These are phyloP conservation scores for Blastomyces gilchristii DNA, from an alignment of 2,329 filamentous ascomycete species.

Conservation along the genomic window DNA sequence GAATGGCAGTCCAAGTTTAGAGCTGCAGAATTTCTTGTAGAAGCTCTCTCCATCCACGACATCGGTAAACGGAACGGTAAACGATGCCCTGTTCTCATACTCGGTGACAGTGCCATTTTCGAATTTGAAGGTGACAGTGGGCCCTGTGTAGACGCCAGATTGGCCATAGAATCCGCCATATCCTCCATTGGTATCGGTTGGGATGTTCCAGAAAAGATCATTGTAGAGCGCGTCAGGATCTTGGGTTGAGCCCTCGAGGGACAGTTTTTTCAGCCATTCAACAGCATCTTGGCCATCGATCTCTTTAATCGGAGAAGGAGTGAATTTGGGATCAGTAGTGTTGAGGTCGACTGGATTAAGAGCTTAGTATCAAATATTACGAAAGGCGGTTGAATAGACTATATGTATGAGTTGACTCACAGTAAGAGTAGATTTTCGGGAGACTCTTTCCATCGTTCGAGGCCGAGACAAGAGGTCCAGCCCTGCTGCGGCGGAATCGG, in stretches of 20 bases:
- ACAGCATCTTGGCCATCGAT: slow-evolving; percentile 25
- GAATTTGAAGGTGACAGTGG: slow-evolving; percentile 22
- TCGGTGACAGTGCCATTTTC: slow-evolving; percentile 23
- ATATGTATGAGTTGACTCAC: slow-evolving; percentile 9
- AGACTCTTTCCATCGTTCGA: slow-evolving; percentile 50
- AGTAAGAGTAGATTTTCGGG: slow-evolving; percentile 44
- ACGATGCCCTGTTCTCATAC: slow-evolving; percentile 21
- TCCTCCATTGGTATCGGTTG: slow-evolving; percentile 8
- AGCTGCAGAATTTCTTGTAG: slow-evolving; percentile 30
- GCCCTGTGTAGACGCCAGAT: slow-evolving; percentile 20
- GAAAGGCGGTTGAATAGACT: background rate
- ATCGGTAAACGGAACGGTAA: slow-evolving; percentile 23
- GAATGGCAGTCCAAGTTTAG: slow-evolving; percentile 8
- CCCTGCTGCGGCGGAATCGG: slow-evolving; percentile 43
- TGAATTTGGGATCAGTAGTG: slow-evolving; percentile 13
- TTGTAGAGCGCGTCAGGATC: slow-evolving; percentile 29
- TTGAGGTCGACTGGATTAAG: slow-evolving; percentile 15
- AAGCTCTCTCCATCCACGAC: slow-evolving; percentile 32
- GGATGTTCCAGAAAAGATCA: slow-evolving; percentile 20
- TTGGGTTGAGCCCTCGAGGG: slow-evolving; percentile 15
- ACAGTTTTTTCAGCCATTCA: slow-evolving; percentile 20
- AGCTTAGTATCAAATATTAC: background rate
- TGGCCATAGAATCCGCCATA: slow-evolving; percentile 11
- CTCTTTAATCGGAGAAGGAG: slow-evolving; percentile 21
- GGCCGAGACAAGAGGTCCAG: slow-evolving; percentile 50